These are phyloP conservation scores for Starmera quercuum DNA, from an alignment of 805 yeast genomes.

Conservation along the genomic window DNA sequence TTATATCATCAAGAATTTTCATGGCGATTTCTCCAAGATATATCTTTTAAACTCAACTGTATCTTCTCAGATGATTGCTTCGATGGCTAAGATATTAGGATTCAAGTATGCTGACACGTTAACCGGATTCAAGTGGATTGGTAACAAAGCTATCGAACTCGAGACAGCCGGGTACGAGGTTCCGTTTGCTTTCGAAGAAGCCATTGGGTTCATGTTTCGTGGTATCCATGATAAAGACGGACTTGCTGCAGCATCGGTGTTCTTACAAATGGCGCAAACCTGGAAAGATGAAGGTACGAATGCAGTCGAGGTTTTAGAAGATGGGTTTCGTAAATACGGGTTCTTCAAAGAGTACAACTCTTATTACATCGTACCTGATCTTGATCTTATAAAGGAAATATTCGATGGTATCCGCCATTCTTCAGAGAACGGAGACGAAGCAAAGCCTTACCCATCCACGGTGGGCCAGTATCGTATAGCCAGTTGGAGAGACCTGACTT, in stretches of 20 bases:
- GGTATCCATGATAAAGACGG: slow-evolving; percentile 92
- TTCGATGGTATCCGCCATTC: slow-evolving; percentile 46
- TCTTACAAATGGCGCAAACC: slow-evolving; percentile 56
- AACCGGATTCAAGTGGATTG: slow-evolving; percentile 98
- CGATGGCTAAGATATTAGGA: slow-evolving; percentile 57
- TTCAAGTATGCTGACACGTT: slow-evolving; percentile 72
- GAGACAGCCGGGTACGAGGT: slow-evolving; percentile 57
- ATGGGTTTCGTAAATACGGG: slow-evolving; percentile 63
- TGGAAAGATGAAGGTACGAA: slow-evolving; percentile 36
- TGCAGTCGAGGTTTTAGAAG: slow-evolving; percentile 43
- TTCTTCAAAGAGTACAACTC: slow-evolving; percentile 82
- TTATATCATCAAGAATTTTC: slow-evolving; percentile 31
- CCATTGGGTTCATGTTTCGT: slow-evolving; percentile 89
- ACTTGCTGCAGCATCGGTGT: slow-evolving; percentile 67
- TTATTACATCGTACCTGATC: slow-evolving; percentile 61
- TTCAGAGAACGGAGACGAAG: slow-evolving; percentile 12
- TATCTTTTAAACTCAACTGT: slow-evolving; percentile 84
- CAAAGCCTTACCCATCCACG: slow-evolving; percentile 28
- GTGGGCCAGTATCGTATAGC: slow-evolving; percentile 53
- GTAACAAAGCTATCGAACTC: slow-evolving; percentile 74
- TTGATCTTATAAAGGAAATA: slow-evolving; percentile 41
- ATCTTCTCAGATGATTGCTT: slow-evolving; percentile 71
- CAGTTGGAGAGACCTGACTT: slow-evolving; percentile 78
- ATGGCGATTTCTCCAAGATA: slow-evolving; percentile 24
- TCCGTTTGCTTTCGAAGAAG: slow-evolving; percentile 93